phyloP scores from a whole-genome alignment of 345 rosid genomes.

The Cochlearia excelsa region DNA sequence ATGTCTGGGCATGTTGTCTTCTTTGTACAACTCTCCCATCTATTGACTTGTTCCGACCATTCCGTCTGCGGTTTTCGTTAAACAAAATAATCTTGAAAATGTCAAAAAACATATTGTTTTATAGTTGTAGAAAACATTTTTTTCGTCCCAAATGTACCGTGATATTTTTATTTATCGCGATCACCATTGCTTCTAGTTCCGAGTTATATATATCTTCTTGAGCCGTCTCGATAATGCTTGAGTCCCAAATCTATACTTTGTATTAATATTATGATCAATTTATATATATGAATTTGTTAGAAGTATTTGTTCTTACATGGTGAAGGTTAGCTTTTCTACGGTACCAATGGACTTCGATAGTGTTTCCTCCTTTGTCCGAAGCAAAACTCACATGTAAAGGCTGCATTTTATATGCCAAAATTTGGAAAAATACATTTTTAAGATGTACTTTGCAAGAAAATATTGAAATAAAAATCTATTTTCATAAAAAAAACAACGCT shows the following conservation, averaged over 20 bases:
- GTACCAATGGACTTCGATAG: constrained; percentile 84
- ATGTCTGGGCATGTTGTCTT: constrained; percentile 64
- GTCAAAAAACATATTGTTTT: constrained; percentile 3
- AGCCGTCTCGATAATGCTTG: constrained; percentile 59
- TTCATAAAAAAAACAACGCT: no score
- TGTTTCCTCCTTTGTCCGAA: constrained; percentile 76
- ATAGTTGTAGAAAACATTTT: not conserved
- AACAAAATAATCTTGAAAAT: no score
- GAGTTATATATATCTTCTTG: constrained; percentile 51
- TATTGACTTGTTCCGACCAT: constrained; percentile 57
- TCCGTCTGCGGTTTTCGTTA: constrained; percentile 46
- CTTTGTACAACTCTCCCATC: constrained; percentile 69
- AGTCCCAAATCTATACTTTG: constrained; percentile 67
- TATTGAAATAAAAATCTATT: no score
- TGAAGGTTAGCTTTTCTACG: constrained; percentile 72
- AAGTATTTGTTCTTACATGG: constrained; percentile 49
- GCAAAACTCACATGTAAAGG: constrained; percentile 80
- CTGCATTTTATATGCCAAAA: no score
- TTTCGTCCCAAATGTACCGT: constrained; percentile 43
- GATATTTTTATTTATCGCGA: constrained; percentile 63
- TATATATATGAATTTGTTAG: constrained; percentile 2
- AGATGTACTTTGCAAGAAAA: no score
- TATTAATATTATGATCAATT: not conserved
- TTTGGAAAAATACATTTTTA: no score
- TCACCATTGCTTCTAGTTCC: constrained; percentile 48